Conservation (phyloP, 1,284 basidiomycete species). For the Fomes fomentarius region DNA sequence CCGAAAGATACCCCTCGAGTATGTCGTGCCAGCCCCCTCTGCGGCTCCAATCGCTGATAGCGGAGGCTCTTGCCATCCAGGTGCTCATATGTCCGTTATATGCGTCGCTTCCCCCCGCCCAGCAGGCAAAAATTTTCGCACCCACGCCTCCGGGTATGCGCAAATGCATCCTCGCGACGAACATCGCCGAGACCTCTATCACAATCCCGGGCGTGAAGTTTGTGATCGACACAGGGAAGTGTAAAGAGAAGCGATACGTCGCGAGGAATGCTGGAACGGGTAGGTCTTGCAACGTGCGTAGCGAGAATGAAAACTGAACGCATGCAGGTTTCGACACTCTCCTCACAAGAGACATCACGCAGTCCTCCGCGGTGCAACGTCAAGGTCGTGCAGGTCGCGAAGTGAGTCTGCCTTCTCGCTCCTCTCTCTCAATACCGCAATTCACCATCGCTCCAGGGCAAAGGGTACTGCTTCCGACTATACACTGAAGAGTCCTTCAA, state of each 20-base stretch:
- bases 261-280: conserved; percentile 69
- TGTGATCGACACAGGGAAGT: conserved; percentile 94
- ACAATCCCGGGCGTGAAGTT: conserved; percentile 96
- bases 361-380: conserved; percentile 86
- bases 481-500: conserved; percentile 84
- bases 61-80: conserved; percentile 39
- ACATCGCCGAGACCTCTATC: conserved; percentile 98
- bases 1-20: conserved; percentile 59
- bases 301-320: neutral
- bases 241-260: conserved; percentile 92
- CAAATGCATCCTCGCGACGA: conserved; percentile 93
- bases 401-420: conserved; percentile 38
- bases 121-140: conserved; percentile 81
- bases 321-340: conserved; percentile 85
- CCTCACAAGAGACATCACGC: conserved; percentile 83
- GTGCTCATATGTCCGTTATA: conserved; percentile 82
- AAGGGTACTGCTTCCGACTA: conserved; percentile 85
- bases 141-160: conserved; percentile 72
- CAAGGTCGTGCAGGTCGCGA: conserved; percentile 93
- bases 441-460: conserved; percentile 47
- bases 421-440: neutral
- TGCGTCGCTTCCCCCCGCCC: conserved; percentile 78
- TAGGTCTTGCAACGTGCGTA: conserved; percentile 33
- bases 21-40: conserved; percentile 26
- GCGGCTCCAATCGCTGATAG: neutral